Percentiles rank a stretch among this genome's conserved stretches.
Evolutionary conservation across 2,329 filamentous ascomycete species (phyloP).

Genomic region (Bipolaris sorokiniana): DNA sequence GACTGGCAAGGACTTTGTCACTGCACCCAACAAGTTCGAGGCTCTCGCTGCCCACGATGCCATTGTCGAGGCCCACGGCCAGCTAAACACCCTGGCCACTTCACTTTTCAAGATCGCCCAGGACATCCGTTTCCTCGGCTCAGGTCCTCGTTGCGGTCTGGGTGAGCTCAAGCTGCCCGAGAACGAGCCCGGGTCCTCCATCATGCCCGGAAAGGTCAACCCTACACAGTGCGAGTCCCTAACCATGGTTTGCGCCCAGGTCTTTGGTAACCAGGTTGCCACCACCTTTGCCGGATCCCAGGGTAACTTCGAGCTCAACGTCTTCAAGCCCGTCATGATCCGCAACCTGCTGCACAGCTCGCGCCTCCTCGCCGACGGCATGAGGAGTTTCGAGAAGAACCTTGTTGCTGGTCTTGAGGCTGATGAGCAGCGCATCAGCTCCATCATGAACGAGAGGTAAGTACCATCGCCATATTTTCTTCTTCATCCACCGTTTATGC

Average conservation of each 20-base stretch:
- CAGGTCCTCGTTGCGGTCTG: conserved; percentile 91
- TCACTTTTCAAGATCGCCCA: conserved; percentile 98
- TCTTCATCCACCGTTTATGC: background rate
- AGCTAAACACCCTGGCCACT: conserved; percentile 87
- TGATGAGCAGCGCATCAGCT: conserved; percentile 89
- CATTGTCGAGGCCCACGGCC: conserved; percentile 90
- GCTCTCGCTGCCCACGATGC: conserved; percentile 94
- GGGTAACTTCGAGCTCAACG: conserved; percentile 98
- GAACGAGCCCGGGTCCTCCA: conserved; percentile 96
- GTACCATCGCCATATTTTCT: conserved; percentile 35
- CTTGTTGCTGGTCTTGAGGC: conserved; percentile 85
- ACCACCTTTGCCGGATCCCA: conserved; percentile 94
- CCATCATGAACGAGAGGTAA: conserved; percentile 93
- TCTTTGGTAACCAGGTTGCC: conserved; percentile 96
- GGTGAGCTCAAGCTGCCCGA: conserved; percentile 93
- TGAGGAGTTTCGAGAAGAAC: conserved; percentile 95
- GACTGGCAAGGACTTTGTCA: conserved; percentile 92
- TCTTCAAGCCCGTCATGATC: conserved; percentile 98
- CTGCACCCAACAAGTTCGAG: conserved; percentile 99
- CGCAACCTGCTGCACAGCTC: conserved; percentile 92
- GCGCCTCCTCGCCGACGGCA: conserved; percentile 85
- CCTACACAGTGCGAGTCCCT: conserved; percentile 97
- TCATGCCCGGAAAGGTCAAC: conserved; percentile 99
- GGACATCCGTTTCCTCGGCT: conserved; percentile 96
- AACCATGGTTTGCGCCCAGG: conserved; percentile 97